Evolutionary conservation across 305 asterid genomes (phyloP), one percentile per base, ranked within the genome.

Genomic region (Fraxinus floribunda): DNA sequence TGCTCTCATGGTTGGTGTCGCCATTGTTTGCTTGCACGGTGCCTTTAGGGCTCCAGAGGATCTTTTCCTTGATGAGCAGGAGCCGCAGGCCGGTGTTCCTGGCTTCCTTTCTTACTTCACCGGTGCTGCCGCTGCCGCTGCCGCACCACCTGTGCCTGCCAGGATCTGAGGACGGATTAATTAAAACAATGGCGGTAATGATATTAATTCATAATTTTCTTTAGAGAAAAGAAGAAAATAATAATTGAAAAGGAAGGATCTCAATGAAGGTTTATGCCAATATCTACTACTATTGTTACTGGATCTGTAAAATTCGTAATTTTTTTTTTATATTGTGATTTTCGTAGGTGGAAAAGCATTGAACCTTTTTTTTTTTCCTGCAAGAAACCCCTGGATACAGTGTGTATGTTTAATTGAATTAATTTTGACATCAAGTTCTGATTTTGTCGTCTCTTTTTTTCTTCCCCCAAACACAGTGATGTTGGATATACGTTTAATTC

Each of bases 21-120:
- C 91, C 6, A 77, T 92, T 68, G 97, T 94, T 16, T 84, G 90
- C 55, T 82, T 77, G 26, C 97, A 95, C 83, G 99, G 94, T 15
- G 98, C 98, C 15, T 92, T 94, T 85, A 89, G 98, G 87, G 89
- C 70, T 46, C 98, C 98, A 1, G 98, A 95, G 57, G 98, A 95
- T 89, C 92, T 94, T 22, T 95, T 95, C 84, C 91, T 95, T 0
- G 98, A 95, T 82, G 97, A 95, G 34, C 94, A 87, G 83, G 98
- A 94, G 70, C 83, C 94, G 29, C 92, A 86, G 29, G 87, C 89
- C 3, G 90, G 90, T 16, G 87, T 64, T 49, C 46, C 91, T 38
- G 91, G 93, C 15, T 88, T 95, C 86, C 89, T 95, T 32, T 92
- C 97, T 15, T 89, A 92, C 87, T 87, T 95, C 86, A 35, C 90